Base-by-base conservation (phyloP, 1,284 basidiomycete genomes). In the Leccinum pallidistipes region DNA sequence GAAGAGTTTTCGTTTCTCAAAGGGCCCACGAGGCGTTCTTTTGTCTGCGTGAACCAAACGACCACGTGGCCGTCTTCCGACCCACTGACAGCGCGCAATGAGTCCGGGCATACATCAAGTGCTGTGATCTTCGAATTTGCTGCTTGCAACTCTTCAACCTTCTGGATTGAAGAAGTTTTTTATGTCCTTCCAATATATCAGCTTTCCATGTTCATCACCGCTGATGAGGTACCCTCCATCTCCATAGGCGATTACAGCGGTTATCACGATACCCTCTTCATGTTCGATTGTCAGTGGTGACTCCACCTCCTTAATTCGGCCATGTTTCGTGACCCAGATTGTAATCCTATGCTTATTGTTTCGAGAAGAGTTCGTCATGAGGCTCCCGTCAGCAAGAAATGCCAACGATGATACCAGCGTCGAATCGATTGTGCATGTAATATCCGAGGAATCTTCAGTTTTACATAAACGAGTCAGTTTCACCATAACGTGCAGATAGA, bases 31-130 rank as follows among this genome's bases (percentile, higher is more conserved):
- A 43, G 32, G 24, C 21, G 47, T 34, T 54, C 31, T 27, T 24
- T 16, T 10, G 0, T 16, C 51, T 56, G 36, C 12, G 49, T 29
- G 24, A 16, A 29, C 63, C 52, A 75, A 73, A 51, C 68, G 76
- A 21, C 14, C 6, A 65, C 40, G 5, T 51, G 11, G 27, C 64
- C 64, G 7, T 65, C 49, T 9, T 56, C 55, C 5, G 55, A 65
- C 8, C 55, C 57, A 27, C 50, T 50, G 5, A 34, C 63, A 18
- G 58, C 27, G 21, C 60, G 32, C 45, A 27, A 32, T 9, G 63
- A 65, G 27, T 60, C 64, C 4, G 57, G 58, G 5, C 63, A 59
- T 6, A 65, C 16, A 18, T 62, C 63, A 8, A 65, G 36, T 8
- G 55, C 12, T 7, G 45, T 57, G 21, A 65, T 55, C 45, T 21